Conservation (phyloP, 106 monocot species). For the Platanthera guangdongensis region DNA sequence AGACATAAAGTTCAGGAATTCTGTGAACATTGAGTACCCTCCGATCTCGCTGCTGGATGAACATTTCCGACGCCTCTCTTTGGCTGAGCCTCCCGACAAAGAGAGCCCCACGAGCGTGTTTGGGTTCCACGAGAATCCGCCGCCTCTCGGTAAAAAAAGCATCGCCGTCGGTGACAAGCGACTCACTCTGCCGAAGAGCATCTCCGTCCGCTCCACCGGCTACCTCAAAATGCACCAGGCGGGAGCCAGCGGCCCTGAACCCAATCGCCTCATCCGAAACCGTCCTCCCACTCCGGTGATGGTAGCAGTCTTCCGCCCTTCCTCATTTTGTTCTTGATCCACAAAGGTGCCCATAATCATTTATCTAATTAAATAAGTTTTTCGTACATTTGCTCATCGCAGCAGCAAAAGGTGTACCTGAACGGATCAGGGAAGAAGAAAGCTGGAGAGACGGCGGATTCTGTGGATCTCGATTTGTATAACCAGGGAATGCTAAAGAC, state of each 20-base stretch:
- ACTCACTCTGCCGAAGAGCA: conserved; percentile 66
- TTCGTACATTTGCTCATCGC: neutral
- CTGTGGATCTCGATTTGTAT: conserved; percentile 79
- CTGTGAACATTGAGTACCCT: neutral
- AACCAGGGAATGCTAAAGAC: conserved; percentile 96
- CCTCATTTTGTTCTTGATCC: neutral
- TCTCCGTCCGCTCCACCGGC: conserved; percentile 73
- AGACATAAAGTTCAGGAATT: neutral
- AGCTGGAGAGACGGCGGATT: conserved; percentile 7
- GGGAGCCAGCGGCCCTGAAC: neutral
- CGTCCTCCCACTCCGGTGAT: conserved; percentile 30
- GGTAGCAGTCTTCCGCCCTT: neutral
- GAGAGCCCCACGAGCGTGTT: conserved; percentile 52
- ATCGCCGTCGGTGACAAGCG: conserved; percentile 3
- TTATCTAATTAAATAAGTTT: neutral
- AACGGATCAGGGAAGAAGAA: conserved; percentile 10
- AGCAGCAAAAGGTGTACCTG: conserved; percentile 58
- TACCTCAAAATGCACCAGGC: conserved; percentile 42
- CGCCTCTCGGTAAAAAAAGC: neutral
- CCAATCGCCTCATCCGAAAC: conserved; percentile 16
- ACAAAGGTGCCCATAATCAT: neutral
- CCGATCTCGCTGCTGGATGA: conserved; percentile 28
- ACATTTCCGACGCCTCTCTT: conserved; percentile 27
- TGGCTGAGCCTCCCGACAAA: conserved; percentile 12
- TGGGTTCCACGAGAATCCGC: conserved; percentile 3